A percentile compares a stretch with the other conserved stretches of the same genome.
Evolutionary conservation across 2,329 filamentous ascomycete genomes (phyloP).

Genomic region (Phialocephala sp.): DNA sequence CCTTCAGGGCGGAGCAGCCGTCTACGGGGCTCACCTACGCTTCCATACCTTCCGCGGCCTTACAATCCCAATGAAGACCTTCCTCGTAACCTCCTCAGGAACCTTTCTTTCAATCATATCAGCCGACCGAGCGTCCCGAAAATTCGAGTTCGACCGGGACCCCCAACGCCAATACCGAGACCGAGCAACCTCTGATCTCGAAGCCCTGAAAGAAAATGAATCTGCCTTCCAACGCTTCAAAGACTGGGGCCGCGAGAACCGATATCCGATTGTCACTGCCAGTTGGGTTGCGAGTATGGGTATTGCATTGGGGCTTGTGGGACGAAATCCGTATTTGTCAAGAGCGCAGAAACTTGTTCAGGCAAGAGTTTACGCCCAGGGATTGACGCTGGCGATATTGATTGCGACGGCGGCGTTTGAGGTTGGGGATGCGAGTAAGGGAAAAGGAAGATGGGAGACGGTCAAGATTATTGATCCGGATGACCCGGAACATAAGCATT

Average conservation of each 20-base stretch:
- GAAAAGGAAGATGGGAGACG: slow-evolving; percentile 82
- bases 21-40: slow-evolving; percentile 67
- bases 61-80: slow-evolving; percentile 87
- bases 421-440: slow-evolving; percentile 75
- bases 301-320: slow-evolving; percentile 65
- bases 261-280: slow-evolving; percentile 71
- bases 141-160: slow-evolving; percentile 65
- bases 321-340: slow-evolving; percentile 65
- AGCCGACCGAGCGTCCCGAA: slow-evolving; percentile 76
- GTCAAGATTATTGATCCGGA: slow-evolving; percentile 80
- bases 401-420: slow-evolving; percentile 72
- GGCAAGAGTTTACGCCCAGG: slow-evolving; percentile 78
- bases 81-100: slow-evolving; percentile 80
- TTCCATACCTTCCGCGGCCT: slow-evolving; percentile 81
- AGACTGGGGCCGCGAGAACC: slow-evolving; percentile 73
- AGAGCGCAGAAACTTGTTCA: slow-evolving; percentile 74
- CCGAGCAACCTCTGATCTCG: slow-evolving; percentile 31
- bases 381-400: slow-evolving; percentile 70
- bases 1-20: slow-evolving; percentile 55
- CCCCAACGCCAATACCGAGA: slow-evolving; percentile 45
- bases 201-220: slow-evolving; percentile 46
- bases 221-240: slow-evolving; percentile 63
- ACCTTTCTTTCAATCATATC: slow-evolving; percentile 90
- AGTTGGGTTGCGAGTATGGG: slow-evolving; percentile 72
- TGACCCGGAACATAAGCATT: slow-evolving; percentile 80